These are phyloP conservation scores for Malbranchea zuffiana DNA, from an alignment of 2,329 filamentous ascomycete genomes.

Conservation along the genomic window DNA sequence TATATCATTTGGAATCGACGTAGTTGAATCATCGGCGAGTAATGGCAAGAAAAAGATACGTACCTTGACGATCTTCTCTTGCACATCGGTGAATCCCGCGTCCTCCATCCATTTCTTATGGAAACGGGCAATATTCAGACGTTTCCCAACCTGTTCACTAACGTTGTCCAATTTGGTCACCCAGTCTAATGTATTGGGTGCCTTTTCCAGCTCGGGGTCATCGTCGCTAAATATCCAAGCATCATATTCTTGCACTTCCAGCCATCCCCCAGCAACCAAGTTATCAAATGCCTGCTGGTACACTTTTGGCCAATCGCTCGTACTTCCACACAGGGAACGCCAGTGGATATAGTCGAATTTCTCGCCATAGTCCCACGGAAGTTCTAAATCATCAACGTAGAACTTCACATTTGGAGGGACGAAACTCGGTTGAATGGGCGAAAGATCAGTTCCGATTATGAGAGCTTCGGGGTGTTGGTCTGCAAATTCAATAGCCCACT, in stretches of 20 bases:
- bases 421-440: slow-evolving; percentile 53
- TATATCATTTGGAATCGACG: too few species aligned
- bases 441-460: slow-evolving; percentile 38
- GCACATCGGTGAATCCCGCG: slow-evolving; percentile 48
- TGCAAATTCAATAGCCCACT: slow-evolving; percentile 13
- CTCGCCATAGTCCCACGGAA: slow-evolving; percentile 46
- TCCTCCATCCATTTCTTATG: slow-evolving; percentile 44
- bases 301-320: slow-evolving; percentile 40
- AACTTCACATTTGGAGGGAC: slow-evolving; percentile 66
- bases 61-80: slow-evolving; percentile 43
- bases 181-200: slow-evolving; percentile 29
- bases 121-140: slow-evolving; percentile 44
- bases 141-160: slow-evolving; percentile 34
- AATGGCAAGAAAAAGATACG: too few species aligned
- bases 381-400: slow-evolving; percentile 57
- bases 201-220: slow-evolving; percentile 10
- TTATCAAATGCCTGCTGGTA: slow-evolving; percentile 33
- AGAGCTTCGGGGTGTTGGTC: slow-evolving; percentile 11
- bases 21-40: too few species aligned
- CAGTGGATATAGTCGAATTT: slow-evolving; percentile 51
- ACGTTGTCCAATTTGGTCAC: slow-evolving; percentile 35
- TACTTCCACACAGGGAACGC: slow-evolving; percentile 47
- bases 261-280: slow-evolving; percentile 46
- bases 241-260: slow-evolving; percentile 33
- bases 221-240: slow-evolving; percentile 12